These are phyloP conservation scores for Cyberlindnera americana DNA, from an alignment of 805 yeast genomes.

Conservation along the genomic window DNA sequence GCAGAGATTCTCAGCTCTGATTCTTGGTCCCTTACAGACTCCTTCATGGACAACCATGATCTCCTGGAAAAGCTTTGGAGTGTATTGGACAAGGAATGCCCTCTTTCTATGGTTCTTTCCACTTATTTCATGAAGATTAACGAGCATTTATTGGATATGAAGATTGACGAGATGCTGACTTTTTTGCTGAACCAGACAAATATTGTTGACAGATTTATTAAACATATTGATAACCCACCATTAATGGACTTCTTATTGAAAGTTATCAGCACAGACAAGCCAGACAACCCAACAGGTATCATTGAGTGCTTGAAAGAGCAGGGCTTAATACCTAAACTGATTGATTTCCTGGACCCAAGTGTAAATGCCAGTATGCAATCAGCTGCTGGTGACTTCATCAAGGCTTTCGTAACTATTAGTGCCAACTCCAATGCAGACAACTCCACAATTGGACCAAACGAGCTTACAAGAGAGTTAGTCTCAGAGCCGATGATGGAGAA, in stretches of 20 bases:
- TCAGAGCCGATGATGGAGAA: conserved; percentile 63
- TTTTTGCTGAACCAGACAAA: conserved; percentile 66
- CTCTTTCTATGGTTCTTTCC: conserved; percentile 71
- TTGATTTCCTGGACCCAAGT: conserved; percentile 67
- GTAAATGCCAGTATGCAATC: conserved; percentile 73
- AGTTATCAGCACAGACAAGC: conserved; percentile 89
- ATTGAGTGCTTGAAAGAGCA: conserved; percentile 73
- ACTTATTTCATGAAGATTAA: conserved; percentile 89
- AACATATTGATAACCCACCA: conserved; percentile 89
- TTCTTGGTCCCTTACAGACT: conserved; percentile 90
- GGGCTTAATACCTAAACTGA: conserved; percentile 64
- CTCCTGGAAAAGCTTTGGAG: conserved; percentile 75
- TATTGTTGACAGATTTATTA: conserved; percentile 76
- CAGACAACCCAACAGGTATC: conserved; percentile 84
- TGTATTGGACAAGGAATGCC: conserved; percentile 62
- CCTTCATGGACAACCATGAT: conserved; percentile 71
- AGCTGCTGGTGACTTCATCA: conserved; percentile 92
- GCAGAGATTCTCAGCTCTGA: conserved; percentile 90
- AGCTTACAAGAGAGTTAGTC: conserved; percentile 85
- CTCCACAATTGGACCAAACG: conserved; percentile 94
- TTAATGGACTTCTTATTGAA: conserved; percentile 89
- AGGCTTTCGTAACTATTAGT: conserved; percentile 89
- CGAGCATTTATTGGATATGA: conserved; percentile 85
- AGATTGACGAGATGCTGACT: conserved; percentile 70
- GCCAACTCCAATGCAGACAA: conserved; percentile 88